Conservation (phyloP, 2,329 filamentous ascomycete species). For the Sclerotinia minor region DNA sequence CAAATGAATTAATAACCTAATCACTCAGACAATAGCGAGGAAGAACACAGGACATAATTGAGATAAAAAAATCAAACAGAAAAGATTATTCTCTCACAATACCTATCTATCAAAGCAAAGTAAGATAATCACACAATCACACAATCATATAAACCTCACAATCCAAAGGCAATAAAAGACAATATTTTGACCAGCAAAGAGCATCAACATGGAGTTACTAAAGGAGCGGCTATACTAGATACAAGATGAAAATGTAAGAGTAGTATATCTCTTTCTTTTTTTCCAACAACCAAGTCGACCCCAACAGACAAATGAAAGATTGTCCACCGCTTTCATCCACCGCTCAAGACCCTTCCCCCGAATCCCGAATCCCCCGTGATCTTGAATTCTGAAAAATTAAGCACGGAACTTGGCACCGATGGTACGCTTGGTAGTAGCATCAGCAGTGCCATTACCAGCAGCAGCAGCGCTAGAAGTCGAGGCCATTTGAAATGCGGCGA, state of each 20-base stretch:
- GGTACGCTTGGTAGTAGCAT: slow-evolving; percentile 16
- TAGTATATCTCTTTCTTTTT: slow-evolving; percentile 21
- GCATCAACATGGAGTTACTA: slow-evolving; percentile 11
- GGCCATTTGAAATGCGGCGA: slow-evolving; percentile 55
- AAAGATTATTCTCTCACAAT: neutral
- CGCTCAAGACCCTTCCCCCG: neutral
- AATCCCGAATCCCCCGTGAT: neutral
- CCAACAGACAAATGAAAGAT: slow-evolving; percentile 8
- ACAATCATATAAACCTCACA: slow-evolving; percentile 1
- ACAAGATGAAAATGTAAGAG: slow-evolving; percentile 12
- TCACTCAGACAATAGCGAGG: no score
- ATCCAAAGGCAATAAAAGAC: neutral
- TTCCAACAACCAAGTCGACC: slow-evolving; percentile 16
- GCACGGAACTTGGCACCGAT: slow-evolving; percentile 27
- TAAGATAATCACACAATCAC: neutral
- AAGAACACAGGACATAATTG: no score
- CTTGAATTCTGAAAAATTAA: slow-evolving; percentile 7
- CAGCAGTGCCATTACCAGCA: slow-evolving; percentile 11
- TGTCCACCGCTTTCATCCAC: neutral
- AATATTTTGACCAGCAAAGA: slow-evolving; percentile 21
- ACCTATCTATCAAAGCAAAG: neutral
- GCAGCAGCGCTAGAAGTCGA: slow-evolving; percentile 22
- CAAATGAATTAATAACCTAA: no score
- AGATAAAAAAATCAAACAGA: neutral
- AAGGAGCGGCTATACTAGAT: slow-evolving; percentile 20